phyloP scores from a whole-genome alignment of 495 filamentous ascomycete genomes.

The Articulospora tetracladia region DNA sequence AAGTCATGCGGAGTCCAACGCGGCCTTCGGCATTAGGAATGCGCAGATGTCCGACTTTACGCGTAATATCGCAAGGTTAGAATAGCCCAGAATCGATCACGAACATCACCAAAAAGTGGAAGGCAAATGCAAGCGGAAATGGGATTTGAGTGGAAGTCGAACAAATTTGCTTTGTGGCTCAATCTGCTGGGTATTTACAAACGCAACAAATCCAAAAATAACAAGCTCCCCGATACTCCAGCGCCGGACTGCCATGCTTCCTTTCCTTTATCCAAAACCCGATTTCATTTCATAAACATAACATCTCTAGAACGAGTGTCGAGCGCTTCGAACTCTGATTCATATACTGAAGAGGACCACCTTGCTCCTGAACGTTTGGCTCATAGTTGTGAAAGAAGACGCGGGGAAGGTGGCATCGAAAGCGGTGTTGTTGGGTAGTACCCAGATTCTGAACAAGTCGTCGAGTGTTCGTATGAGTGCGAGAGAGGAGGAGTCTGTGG shows the following conservation, averaged over 20 bases:
- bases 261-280: conserved; percentile 13
- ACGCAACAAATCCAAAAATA: neutral
- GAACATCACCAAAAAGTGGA: neutral
- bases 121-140: neutral
- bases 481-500: conserved; percentile 80
- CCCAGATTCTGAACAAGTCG: conserved; percentile 54
- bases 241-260: conserved; percentile 22
- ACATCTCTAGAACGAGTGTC: conserved; percentile 23
- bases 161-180: neutral
- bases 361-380: neutral
- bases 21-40: too few relatives aligned
- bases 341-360: conserved; percentile 2
- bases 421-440: conserved; percentile 65
- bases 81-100: neutral
- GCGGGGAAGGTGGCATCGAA: conserved; percentile 63
- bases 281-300: conserved; percentile 15
- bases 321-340: conserved; percentile 30
- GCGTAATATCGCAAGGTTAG: neutral
- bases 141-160: neutral
- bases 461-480: conserved; percentile 75
- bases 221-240: conserved; percentile 3
- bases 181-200: conserved; percentile 12
- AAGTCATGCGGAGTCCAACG: too few relatives aligned
- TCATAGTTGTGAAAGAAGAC: conserved; percentile 24
- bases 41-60: too few relatives aligned